Conservation (phyloP, 768 basidiomycete species). For the Amanita fuliginea region DNA sequence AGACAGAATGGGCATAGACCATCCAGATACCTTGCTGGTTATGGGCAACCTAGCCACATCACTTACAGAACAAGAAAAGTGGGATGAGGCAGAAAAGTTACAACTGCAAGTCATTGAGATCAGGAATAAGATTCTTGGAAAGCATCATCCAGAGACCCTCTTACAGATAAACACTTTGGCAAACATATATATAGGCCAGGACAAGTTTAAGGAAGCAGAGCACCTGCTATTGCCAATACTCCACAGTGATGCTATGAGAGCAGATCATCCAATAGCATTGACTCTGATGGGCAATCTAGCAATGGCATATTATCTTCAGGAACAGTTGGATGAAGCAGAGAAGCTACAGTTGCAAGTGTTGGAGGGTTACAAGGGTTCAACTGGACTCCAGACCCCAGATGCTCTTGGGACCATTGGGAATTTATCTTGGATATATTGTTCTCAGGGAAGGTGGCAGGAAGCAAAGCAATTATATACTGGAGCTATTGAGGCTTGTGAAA, state of each 20-base stretch:
- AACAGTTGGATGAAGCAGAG: too few relatives aligned
- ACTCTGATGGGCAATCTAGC: neutral
- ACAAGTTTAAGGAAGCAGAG: neutral
- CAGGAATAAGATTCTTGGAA: neutral
- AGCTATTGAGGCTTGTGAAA: neutral
- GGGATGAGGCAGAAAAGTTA: neutral
- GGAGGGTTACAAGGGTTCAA: neutral
- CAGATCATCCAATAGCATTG: neutral
- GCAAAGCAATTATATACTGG: neutral
- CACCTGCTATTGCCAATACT: neutral
- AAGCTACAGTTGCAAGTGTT: neutral
- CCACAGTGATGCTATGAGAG: neutral
- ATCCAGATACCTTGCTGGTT: slow-evolving; percentile 6
- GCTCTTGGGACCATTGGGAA: neutral
- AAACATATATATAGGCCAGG: neutral
- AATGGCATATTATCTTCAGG: neutral
- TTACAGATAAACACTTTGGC: neutral
- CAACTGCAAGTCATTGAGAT: neutral
- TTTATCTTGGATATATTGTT: neutral
- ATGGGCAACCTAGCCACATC: slow-evolving; percentile 8
- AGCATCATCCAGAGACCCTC: neutral
- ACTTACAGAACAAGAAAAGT: slow-evolving; percentile 2
- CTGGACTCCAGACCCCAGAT: neutral
- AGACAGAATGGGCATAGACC: slow-evolving; percentile 6
- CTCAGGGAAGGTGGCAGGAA: neutral